Percentiles rank a stretch among this genome's conserved stretches.
Conservation (phyloP, 768 basidiomycete species). For the Fomitopsis serialis region DNA sequence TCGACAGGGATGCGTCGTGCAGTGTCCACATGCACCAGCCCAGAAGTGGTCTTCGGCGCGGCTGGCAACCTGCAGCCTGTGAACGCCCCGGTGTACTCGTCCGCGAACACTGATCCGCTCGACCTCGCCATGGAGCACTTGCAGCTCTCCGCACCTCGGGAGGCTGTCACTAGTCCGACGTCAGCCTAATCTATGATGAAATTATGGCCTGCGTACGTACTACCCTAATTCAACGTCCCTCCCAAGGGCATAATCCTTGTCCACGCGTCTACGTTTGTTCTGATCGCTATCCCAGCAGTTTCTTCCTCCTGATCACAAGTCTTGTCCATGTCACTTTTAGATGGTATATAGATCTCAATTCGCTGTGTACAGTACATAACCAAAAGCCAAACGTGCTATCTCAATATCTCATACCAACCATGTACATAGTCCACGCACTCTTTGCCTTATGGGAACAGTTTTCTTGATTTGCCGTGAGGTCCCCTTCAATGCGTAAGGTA, state of each 20-base stretch:
- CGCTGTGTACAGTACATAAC: neutral
- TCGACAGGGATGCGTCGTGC: constrained; percentile 94
- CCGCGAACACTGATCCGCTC: constrained; percentile 29
- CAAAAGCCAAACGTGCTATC: neutral
- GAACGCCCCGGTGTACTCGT: constrained; percentile 27
- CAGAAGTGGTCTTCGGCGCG: constrained; percentile 78
- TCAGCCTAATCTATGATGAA: neutral
- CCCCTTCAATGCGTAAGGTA: too few relatives aligned
- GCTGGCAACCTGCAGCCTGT: constrained; percentile 30
- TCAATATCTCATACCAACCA: neutral
- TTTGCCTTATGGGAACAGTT: too few relatives aligned
- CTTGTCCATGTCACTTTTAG: neutral
- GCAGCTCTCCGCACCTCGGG: constrained; percentile 15
- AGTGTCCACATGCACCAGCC: constrained; percentile 90
- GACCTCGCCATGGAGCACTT: constrained; percentile 35
- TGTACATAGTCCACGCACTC: neutral
- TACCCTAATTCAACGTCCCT: constrained; percentile 1
- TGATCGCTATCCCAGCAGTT: too few relatives aligned
- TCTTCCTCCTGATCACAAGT: neutral
- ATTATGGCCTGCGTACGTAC: neutral
- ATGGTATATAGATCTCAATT: neutral
- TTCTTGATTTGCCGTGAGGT: too few relatives aligned
- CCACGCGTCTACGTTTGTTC: neutral
- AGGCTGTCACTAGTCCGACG: neutral
- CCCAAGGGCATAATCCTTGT: neutral